These are phyloP conservation scores for Canavalia ensiformis DNA, from an alignment of 306 rosid genomes.

Conservation along the genomic window DNA sequence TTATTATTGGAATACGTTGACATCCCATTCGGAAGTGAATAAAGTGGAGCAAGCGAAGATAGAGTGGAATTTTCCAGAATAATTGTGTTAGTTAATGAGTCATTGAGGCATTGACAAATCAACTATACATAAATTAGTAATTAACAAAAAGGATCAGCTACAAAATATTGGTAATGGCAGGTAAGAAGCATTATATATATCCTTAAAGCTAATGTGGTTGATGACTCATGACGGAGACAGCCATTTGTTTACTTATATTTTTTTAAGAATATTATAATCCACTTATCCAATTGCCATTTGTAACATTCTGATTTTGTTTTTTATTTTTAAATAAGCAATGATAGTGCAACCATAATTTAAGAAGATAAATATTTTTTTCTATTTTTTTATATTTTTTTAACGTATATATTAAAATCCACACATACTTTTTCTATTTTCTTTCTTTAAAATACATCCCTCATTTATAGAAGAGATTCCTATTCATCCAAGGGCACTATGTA, in stretches of 20 bases:
- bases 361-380: no score
- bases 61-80: background rate
- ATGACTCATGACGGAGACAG: slow-evolving; percentile 1
- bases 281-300: background rate
- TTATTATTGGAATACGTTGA: background rate
- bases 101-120: slow-evolving; percentile 19
- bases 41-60: background rate
- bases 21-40: background rate
- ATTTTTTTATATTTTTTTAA: no score
- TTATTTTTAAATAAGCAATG: no score
- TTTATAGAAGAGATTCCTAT: no score
- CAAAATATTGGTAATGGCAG: slow-evolving; percentile 40
- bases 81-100: slow-evolving; percentile 43
- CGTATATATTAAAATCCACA: no score
- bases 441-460: no score
- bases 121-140: slow-evolving; percentile 23
- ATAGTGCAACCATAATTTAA: no score
- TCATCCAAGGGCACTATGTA: no score
- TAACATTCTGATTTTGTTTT: no score
- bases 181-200: slow-evolving; percentile 32
- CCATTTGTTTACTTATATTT: background rate
- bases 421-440: no score
- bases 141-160: background rate
- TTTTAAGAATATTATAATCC: background rate
- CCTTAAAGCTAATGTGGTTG: slow-evolving; percentile 2